Conservation (phyloP, 2,329 filamentous ascomycete species). For the Trichoderma sp. region DNA sequence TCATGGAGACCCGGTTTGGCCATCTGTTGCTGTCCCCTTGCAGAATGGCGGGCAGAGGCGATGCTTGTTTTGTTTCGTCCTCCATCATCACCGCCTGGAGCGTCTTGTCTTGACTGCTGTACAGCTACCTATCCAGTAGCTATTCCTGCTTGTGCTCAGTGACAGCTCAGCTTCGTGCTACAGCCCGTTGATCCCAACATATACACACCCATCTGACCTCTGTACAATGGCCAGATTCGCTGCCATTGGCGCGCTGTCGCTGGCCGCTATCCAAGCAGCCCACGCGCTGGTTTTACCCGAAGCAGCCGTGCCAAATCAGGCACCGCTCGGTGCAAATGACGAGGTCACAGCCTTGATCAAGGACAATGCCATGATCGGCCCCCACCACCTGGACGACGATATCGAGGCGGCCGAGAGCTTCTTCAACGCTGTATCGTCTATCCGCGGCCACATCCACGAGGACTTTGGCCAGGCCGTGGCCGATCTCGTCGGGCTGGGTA, state of each 20-base stretch:
- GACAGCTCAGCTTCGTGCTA: background rate
- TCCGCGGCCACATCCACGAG: constrained; percentile 18
- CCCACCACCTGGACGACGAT: constrained; percentile 7
- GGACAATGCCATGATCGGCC: background rate
- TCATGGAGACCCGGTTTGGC: background rate
- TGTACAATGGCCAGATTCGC: constrained; percentile 11
- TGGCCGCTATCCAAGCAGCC: constrained; percentile 16
- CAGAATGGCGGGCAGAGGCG: background rate
- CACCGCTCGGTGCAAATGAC: constrained; percentile 10
- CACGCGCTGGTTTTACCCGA: constrained; percentile 19
- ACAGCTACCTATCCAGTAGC: background rate
- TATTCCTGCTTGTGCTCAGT: background rate
- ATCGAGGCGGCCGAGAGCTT: constrained; percentile 4
- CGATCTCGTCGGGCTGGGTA: background rate
- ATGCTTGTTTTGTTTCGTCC: background rate
- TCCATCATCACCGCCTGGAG: constrained; percentile 12
- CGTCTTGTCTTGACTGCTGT: background rate
- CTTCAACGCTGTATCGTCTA: constrained; percentile 4
- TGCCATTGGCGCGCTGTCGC: constrained; percentile 11
- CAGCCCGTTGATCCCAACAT: background rate
- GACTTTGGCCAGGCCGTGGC: constrained; percentile 10
- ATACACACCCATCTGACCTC: background rate
- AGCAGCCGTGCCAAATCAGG: constrained; percentile 9
- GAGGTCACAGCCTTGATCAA: constrained; percentile 3
- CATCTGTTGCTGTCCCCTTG: background rate